A percentile compares a stretch with the other conserved stretches of the same genome.
Evolutionary conservation across 768 basidiomycete species (phyloP).

Genomic region (Amanita polypyramis): DNA sequence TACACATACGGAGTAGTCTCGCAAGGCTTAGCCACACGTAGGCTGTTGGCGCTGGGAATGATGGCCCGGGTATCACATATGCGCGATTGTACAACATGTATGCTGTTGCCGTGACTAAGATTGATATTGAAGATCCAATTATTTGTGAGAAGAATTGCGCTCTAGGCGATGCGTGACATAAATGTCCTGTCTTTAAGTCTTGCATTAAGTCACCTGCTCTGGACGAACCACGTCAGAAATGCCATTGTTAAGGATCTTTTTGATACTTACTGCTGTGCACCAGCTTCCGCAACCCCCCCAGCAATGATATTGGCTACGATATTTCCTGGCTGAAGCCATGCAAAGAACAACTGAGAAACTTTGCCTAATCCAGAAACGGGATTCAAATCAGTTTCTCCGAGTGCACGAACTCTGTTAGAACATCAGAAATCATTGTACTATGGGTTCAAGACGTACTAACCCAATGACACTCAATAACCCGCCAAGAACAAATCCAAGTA

Average conservation of each 20-base stretch:
- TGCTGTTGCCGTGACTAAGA: conserved; percentile 81
- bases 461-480: conserved; percentile 82
- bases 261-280: conserved; percentile 71
- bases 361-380: conserved; percentile 92
- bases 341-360: conserved; percentile 89
- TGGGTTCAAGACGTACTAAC: conserved; percentile 29
- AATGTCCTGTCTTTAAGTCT: conserved; percentile 93
- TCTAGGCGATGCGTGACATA: conserved; percentile 84
- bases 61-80: conserved; percentile 84
- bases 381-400: conserved; percentile 94
- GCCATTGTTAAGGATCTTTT: not conserved
- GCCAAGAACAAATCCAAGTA: conserved; percentile 76
- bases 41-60: conserved; percentile 93
- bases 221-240: conserved; percentile 1
- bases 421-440: conserved; percentile 8
- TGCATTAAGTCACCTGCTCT: conserved; percentile 98
- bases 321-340: conserved; percentile 89
- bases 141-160: conserved; percentile 93
- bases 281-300: conserved; percentile 92
- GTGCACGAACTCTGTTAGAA: conserved; percentile 64
- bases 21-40: conserved; percentile 86
- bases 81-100: conserved; percentile 81
- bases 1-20: conserved; percentile 55
- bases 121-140: conserved; percentile 81
- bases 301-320: conserved; percentile 98